Evolutionary conservation across 768 basidiomycete genomes (phyloP).

Genomic region (Auricularia heimuer): DNA sequence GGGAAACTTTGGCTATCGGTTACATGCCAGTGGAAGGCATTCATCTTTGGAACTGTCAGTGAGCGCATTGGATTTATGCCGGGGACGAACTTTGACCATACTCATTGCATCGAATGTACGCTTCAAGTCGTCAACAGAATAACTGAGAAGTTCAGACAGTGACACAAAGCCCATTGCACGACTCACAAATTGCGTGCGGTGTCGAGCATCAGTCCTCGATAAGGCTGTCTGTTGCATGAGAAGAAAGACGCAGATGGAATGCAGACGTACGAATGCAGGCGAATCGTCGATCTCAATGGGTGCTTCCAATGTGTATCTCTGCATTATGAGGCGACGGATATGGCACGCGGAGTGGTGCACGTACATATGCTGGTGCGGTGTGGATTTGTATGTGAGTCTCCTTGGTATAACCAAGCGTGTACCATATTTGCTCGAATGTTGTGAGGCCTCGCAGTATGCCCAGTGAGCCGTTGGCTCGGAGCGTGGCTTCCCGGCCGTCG

Average conservation of each 20-base stretch:
- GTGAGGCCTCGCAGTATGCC: constrained; percentile 29
- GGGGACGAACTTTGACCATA: constrained; percentile 22
- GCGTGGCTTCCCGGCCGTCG: constrained; percentile 13
- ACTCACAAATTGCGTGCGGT: constrained; percentile 27
- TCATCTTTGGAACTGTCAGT: constrained; percentile 15
- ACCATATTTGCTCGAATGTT: constrained; percentile 28
- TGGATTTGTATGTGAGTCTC: constrained; percentile 18
- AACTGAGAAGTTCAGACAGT: constrained; percentile 1
- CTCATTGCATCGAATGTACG: constrained; percentile 28
- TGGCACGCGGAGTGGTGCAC: neutral
- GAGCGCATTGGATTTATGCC: neutral
- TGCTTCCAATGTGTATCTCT: neutral
- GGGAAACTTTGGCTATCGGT: constrained; percentile 21
- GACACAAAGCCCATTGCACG: constrained; percentile 7
- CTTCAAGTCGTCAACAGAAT: constrained; percentile 14
- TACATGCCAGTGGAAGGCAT: constrained; percentile 33
- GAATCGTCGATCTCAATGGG: neutral
- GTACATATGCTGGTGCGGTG: constrained; percentile 6
- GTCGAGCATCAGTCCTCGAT: constrained; percentile 28
- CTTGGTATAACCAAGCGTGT: constrained; percentile 7
- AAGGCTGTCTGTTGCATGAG: constrained; percentile 5
- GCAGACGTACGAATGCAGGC: neutral
- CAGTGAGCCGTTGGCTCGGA: constrained; percentile 18
- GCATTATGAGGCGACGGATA: neutral
- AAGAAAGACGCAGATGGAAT: neutral